These are phyloP conservation scores for Sistotremastrum suecicum DNA, from an alignment of 768 basidiomycete genomes.

Conservation along the genomic window DNA sequence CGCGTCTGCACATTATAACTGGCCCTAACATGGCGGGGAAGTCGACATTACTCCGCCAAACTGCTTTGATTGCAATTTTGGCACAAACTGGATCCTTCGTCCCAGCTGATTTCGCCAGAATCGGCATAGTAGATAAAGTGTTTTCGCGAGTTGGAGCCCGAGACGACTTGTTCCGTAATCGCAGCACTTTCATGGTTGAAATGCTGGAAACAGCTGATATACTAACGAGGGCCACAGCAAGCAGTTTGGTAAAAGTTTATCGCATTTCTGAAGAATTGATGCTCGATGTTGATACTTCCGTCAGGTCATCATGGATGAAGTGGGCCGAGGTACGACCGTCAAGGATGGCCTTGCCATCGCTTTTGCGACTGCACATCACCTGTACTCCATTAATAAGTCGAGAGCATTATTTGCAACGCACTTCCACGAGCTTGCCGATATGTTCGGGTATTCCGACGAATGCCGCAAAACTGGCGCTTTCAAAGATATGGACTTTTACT, in stretches of 20 bases:
- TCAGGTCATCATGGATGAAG: conserved; percentile 99
- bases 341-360: conserved; percentile 89
- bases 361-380: conserved; percentile 77
- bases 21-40: conserved; percentile 97
- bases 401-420: conserved; percentile 97
- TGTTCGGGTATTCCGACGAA: conserved; percentile 50
- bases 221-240: conserved; percentile 64
- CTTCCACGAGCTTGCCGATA: conserved; percentile 84
- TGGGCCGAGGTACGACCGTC: conserved; percentile 91
- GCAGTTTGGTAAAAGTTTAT: conserved; percentile 51
- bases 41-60: conserved; percentile 85
- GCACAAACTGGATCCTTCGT: conserved; percentile 92
- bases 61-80: conserved; percentile 76
- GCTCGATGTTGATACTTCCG: neutral
- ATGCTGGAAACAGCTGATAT: conserved; percentile 94
- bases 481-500: conserved; percentile 65
- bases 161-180: conserved; percentile 85
- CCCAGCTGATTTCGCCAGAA: conserved; percentile 64
- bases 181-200: conserved; percentile 98
- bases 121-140: conserved; percentile 82
- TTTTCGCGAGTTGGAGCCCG: conserved; percentile 94
- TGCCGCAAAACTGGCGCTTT: conserved; percentile 34
- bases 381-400: conserved; percentile 55
- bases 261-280: neutral
- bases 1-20: conserved; percentile 72